Evolutionary conservation across 306 rosid species (phyloP).

Genomic region (Rubus idaeus): DNA sequence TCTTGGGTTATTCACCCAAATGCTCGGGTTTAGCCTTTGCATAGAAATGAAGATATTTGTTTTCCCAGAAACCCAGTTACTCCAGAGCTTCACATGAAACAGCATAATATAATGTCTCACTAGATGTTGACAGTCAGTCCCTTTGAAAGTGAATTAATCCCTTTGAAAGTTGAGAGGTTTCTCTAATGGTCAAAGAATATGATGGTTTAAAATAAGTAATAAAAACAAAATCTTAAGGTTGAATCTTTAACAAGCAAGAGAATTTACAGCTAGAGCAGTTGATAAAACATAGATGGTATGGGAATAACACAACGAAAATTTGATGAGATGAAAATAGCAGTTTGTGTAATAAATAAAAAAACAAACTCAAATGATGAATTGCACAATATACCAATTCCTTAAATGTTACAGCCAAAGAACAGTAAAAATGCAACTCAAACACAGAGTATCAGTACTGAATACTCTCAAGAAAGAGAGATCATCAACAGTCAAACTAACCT

Average conservation of each 20-base stretch:
- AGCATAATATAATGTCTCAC: background rate
- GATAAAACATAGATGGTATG: background rate
- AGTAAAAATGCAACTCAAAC: background rate
- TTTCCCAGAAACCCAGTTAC: background rate
- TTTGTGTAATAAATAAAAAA: background rate
- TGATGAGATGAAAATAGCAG: background rate
- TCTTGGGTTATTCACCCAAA: background rate
- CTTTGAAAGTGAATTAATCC: background rate
- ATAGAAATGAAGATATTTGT: background rate
- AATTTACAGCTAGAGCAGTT: background rate
- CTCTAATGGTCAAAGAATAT: background rate
- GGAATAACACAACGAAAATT: background rate
- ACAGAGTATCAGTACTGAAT: background rate
- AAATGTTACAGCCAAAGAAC: background rate
- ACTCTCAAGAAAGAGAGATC: background rate
- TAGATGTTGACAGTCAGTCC: background rate
- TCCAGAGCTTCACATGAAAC: background rate
- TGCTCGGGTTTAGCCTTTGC: background rate
- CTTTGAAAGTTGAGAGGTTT: background rate
- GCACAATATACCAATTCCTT: background rate
- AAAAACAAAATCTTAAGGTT: background rate
- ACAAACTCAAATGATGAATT: background rate
- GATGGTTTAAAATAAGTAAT: background rate
- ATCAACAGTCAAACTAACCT: conserved; percentile 55
- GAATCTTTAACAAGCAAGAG: background rate